These are phyloP conservation scores for Microdochium nivale DNA, from an alignment of 2,329 filamentous ascomycete genomes.

Conservation along the genomic window DNA sequence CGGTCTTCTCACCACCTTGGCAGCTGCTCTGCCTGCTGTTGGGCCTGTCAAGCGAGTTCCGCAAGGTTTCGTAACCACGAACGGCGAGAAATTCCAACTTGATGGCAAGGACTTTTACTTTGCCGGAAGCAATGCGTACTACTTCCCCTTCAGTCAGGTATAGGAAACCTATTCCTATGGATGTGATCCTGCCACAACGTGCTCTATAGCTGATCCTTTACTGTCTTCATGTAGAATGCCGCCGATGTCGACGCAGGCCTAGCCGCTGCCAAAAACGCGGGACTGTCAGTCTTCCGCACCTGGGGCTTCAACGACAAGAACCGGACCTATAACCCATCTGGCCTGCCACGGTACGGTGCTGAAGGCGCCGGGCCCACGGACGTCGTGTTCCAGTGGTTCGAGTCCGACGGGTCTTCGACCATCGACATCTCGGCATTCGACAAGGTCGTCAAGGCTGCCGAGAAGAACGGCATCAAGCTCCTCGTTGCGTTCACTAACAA, in stretches of 20 bases:
- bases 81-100: conserved; percentile 41
- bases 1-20: not conserved
- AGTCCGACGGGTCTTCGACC: conserved; percentile 30
- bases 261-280: conserved; percentile 24
- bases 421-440: conserved; percentile 38
- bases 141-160: conserved; percentile 45
- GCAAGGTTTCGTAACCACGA: conserved; percentile 36
- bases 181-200: not conserved
- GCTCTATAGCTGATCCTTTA: not conserved
- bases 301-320: conserved; percentile 53
- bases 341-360: conserved; percentile 42
- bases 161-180: conserved; percentile 5
- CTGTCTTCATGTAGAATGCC: conserved; percentile 26
- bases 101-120: conserved; percentile 48
- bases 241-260: conserved; percentile 35
- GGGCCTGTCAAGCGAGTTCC: not conserved
- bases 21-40: not conserved
- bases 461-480: conserved; percentile 40
- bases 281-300: conserved; percentile 36
- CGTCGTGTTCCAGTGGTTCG: conserved; percentile 36
- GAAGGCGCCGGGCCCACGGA: conserved; percentile 36
- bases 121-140: conserved; percentile 49
- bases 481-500: conserved; percentile 47
- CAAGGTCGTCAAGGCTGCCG: conserved; percentile 40
- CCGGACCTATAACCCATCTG: conserved; percentile 30